Evolutionary conservation across 2,329 filamentous ascomycete genomes (phyloP).

Genomic region (Claviceps monticola): DNA sequence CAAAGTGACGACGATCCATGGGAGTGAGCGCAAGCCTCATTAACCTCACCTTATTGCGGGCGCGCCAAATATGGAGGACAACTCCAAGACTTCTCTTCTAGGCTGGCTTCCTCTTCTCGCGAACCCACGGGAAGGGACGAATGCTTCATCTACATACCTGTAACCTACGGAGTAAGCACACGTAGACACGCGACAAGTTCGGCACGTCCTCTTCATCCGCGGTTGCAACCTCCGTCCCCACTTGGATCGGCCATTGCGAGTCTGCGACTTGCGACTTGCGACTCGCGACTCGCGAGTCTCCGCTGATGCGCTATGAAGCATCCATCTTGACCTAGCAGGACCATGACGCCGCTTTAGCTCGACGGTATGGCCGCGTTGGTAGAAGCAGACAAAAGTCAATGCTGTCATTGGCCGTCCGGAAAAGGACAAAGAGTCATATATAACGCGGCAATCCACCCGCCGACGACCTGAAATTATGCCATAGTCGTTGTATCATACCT

Average conservation of each 20-base stretch:
- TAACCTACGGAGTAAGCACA: too few species aligned
- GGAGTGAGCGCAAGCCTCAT: too few species aligned
- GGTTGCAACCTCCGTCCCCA: background rate
- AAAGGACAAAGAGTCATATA: background rate
- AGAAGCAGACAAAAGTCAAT: background rate
- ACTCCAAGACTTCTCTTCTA: too few species aligned
- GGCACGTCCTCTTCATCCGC: background rate
- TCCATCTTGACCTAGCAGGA: background rate
- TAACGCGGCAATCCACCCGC: background rate
- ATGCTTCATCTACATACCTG: too few species aligned
- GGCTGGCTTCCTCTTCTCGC: too few species aligned
- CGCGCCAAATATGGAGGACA: too few species aligned
- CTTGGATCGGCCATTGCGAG: background rate
- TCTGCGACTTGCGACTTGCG: background rate
- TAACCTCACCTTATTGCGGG: too few species aligned
- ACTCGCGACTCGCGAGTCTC: background rate
- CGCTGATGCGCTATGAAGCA: background rate
- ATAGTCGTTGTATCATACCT: fast-evolving
- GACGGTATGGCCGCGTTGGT: background rate
- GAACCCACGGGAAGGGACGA: too few species aligned
- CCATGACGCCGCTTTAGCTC: background rate
- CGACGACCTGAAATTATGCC: too few species aligned
- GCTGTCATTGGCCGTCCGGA: background rate
- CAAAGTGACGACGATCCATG: too few species aligned
- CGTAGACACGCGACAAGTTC: background rate